A percentile compares a stretch with the other conserved stretches of the same genome.
These are phyloP conservation scores for Kwoniella newhampshirensis DNA, from an alignment of 768 basidiomycete species.

Conservation along the genomic window DNA sequence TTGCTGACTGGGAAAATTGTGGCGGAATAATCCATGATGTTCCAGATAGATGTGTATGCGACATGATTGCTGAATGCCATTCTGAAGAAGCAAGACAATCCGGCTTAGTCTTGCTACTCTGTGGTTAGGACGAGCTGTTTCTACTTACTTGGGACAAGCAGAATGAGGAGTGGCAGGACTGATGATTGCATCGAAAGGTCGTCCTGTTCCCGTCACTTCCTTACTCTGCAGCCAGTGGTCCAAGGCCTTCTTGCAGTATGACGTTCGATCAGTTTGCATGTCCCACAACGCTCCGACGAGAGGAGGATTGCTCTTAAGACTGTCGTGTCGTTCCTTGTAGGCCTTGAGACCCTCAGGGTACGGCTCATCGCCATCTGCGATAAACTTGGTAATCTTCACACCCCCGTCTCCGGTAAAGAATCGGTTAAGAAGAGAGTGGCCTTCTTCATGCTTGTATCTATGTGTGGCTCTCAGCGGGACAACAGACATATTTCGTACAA, in stretches of 20 bases:
- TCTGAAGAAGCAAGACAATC: neutral
- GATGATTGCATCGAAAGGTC: conserved; percentile 38
- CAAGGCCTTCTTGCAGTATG: conserved; percentile 25
- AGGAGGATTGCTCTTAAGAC: conserved; percentile 18
- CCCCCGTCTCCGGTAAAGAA: conserved; percentile 40
- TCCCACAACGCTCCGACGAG: conserved; percentile 34
- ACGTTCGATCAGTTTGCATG: conserved; percentile 24
- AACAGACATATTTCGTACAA: too few species aligned
- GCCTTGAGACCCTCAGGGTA: conserved; percentile 21
- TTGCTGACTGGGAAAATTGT: conserved; percentile 65
- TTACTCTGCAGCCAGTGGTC: conserved; percentile 27
- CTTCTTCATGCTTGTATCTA: conserved; percentile 57
- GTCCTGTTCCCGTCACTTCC: conserved; percentile 29
- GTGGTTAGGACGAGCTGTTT: conserved; percentile 25
- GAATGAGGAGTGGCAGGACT: conserved; percentile 56
- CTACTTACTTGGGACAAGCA: conserved; percentile 65
- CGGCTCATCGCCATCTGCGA: conserved; percentile 24
- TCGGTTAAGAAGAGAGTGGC: conserved; percentile 11
- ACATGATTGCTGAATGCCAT: conserved; percentile 55
- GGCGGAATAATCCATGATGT: conserved; percentile 60
- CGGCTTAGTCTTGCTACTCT: too few species aligned
- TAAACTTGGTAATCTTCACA: conserved; percentile 22
- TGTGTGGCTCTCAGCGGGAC: too few species aligned
- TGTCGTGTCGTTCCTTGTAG: conserved; percentile 24
- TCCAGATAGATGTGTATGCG: conserved; percentile 68